phyloP scores from a whole-genome alignment of 2,329 filamentous ascomycete species.

The Dendryphion nanum region DNA sequence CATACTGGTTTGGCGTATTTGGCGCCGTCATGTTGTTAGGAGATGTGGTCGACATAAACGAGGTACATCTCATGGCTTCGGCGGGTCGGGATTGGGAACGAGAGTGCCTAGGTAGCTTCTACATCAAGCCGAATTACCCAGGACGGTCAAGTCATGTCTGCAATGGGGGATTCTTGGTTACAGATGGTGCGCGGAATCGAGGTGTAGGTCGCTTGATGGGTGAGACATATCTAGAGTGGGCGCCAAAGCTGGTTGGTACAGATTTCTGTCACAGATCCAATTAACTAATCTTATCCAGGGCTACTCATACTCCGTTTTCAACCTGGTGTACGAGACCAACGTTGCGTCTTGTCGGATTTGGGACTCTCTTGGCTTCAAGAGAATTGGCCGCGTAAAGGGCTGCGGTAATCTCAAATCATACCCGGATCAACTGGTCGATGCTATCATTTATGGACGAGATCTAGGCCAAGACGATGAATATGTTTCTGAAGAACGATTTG shows the following conservation, averaged over 20 bases:
- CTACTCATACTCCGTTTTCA: constrained; percentile 91
- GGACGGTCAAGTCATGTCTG: constrained; percentile 88
- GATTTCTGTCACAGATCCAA: neutral
- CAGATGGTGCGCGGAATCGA: constrained; percentile 46
- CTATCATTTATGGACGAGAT: constrained; percentile 62
- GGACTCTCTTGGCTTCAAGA: constrained; percentile 90
- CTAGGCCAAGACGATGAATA: constrained; percentile 69
- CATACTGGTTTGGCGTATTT: constrained; percentile 91
- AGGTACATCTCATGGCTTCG: constrained; percentile 46
- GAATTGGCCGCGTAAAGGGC: constrained; percentile 73
- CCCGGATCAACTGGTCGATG: constrained; percentile 47
- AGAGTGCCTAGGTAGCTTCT: constrained; percentile 84
- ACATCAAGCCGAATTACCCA: constrained; percentile 92
- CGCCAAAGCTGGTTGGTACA: constrained; percentile 46
- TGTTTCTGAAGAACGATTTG: constrained; percentile 93
- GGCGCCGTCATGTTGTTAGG: constrained; percentile 84
- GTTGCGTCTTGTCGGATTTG: constrained; percentile 86
- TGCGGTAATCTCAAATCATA: constrained; percentile 51
- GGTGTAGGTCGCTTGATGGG: constrained; percentile 54
- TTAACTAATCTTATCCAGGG: constrained; percentile 49
- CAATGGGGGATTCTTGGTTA: constrained; percentile 57
- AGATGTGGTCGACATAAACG: constrained; percentile 59
- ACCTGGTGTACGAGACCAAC: constrained; percentile 91
- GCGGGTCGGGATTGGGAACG: constrained; percentile 68
- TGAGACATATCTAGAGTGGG: constrained; percentile 53